A percentile compares a stretch with the other conserved stretches of the same genome.
These are phyloP conservation scores for Pelargonium fulgidum DNA, from an alignment of 441 rosid species.

Conservation along the genomic window DNA sequence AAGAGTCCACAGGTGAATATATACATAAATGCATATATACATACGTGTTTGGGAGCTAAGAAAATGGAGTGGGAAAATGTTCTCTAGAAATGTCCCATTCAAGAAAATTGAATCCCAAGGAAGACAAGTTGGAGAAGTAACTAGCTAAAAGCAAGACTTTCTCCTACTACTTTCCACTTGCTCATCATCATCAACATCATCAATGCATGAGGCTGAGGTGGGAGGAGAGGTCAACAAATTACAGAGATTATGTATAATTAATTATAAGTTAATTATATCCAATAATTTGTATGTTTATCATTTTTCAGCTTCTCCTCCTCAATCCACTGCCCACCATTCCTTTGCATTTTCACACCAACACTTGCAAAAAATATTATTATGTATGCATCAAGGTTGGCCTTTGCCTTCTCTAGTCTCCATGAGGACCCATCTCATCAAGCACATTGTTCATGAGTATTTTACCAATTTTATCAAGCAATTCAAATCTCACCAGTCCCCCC, in stretches of 20 bases:
- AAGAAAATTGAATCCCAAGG: not conserved
- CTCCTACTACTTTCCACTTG: not conserved
- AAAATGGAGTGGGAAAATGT: not conserved
- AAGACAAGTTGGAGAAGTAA: not conserved
- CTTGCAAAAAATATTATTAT: not conserved
- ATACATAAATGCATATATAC: constrained; percentile 2
- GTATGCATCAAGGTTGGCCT: not conserved
- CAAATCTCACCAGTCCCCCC: not conserved
- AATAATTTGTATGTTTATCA: no score
- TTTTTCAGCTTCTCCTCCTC: no score
- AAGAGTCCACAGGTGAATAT: constrained; percentile 26
- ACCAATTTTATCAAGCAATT: not conserved
- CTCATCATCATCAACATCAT: no score
- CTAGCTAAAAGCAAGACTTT: not conserved
- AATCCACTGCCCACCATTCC: not conserved
- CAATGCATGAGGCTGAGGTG: no score
- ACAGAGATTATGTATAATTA: no score
- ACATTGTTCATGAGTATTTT: not conserved
- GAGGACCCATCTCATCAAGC: not conserved
- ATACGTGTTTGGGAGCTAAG: not conserved
- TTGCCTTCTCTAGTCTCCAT: not conserved
- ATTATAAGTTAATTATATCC: no score
- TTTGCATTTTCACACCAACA: not conserved
- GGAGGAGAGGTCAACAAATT: no score
- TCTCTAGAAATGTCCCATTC: not conserved